Evolutionary conservation across 106 monocot species (phyloP), one percentile per base, ranked within the genome.

Genomic region (Dendrobium huoshanense): DNA sequence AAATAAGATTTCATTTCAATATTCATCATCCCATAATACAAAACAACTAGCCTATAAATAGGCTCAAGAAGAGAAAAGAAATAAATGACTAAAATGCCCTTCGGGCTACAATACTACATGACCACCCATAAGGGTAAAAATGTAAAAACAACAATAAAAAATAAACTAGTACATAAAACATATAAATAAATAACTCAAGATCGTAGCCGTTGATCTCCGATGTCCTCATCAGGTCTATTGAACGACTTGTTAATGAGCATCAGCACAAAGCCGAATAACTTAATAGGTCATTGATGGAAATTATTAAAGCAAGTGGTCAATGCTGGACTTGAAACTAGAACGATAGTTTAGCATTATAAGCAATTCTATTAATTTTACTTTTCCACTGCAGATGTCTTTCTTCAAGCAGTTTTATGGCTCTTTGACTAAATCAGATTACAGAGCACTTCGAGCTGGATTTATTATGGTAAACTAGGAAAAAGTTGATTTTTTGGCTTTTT

Each of bases 321-420:
- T 61, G n/a, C 44, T 74, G n/a, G n/a, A 74, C 20, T 74, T 41
- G 16, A 33, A 72, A 1, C 15, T 61, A 61, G 19, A 61, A 61
- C n/a, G 10, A 61, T 61, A 61, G 51, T 61, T 22, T 61, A 61
- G 22, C 22, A 61, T 61, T 49, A 48, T 17, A 49, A 25, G 13
- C 27, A 48, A 49, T 49, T 76, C 74, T 75, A 4, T 47, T 47
- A 76, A 25, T 49, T 74, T 49, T 76, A 75, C 48, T 48, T 76
- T 76, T 76, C 13, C 2, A 40, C 81, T 79, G 64, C 58, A 91
- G 91, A 84, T 84, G 80, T 85, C 88, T 84, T 91, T 91, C 68
- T 82, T 88, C 75, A 91, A 91, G 80, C 91, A 91, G 68, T 91
- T 91, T 78, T 61, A 88, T 78, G 86, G 79, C 15, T 86, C 91